These are phyloP conservation scores for Fusarium sp. DNA, from an alignment of 2,329 filamentous ascomycete genomes.

Conservation along the genomic window DNA sequence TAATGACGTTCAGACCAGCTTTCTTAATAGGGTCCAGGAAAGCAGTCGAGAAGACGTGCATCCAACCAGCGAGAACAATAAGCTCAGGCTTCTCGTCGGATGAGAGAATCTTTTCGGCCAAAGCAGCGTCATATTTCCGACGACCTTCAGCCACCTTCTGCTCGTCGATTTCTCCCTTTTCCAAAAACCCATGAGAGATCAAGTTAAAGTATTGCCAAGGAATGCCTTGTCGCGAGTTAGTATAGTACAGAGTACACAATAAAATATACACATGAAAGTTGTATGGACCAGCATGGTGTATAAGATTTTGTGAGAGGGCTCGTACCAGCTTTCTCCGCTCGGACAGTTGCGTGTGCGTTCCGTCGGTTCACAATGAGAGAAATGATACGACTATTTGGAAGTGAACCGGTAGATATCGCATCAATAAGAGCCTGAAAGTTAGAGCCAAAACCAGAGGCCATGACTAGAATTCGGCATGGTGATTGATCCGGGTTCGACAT, in stretches of 20 bases:
- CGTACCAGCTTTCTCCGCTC: conserved; percentile 59
- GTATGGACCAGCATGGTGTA: background rate
- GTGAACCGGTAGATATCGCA: conserved; percentile 54
- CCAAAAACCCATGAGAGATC: conserved; percentile 69
- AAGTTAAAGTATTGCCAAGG: conserved; percentile 78
- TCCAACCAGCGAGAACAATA: conserved; percentile 86
- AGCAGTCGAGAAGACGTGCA: conserved; percentile 79
- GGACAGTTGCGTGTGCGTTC: conserved; percentile 58
- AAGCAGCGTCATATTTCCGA: conserved; percentile 78
- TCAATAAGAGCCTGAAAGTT: conserved; percentile 82
- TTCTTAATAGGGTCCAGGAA: conserved; percentile 77
- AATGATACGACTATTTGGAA: conserved; percentile 59
- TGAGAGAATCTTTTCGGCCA: conserved; percentile 70
- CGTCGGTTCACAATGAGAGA: conserved; percentile 62
- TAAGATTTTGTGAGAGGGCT: background rate
- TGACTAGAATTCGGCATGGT: conserved; percentile 69
- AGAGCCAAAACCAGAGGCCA: conserved; percentile 79
- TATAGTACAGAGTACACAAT: background rate
- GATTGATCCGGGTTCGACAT: conserved; percentile 23
- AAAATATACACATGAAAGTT: background rate
- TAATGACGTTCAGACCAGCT: conserved; percentile 77
- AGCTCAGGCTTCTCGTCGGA: conserved; percentile 73
- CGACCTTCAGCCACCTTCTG: conserved; percentile 67
- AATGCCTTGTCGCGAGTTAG: conserved; percentile 52
- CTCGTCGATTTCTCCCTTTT: conserved; percentile 70